Percentiles rank a stretch among this genome's conserved stretches.
phyloP scores from a whole-genome alignment of 768 basidiomycete genomes.

The Leccinum olivaceopallidum region DNA sequence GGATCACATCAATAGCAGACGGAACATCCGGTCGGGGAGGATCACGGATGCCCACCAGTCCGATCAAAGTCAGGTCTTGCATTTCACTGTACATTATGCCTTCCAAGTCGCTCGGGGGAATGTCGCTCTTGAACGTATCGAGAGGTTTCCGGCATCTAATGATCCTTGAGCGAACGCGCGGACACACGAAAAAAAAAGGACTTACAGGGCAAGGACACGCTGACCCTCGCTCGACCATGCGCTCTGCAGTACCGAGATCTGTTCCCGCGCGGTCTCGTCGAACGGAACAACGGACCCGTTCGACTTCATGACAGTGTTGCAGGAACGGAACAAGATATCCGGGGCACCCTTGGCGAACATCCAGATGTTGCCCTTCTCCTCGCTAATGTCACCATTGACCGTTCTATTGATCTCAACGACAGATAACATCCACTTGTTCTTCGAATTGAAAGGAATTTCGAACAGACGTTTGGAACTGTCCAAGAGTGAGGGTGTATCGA shows the following conservation, averaged over 20 bases:
- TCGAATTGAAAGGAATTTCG: conserved; percentile 48
- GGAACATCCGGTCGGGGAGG: conserved; percentile 54
- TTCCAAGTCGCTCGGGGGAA: conserved; percentile 31
- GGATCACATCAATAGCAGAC: conserved; percentile 45
- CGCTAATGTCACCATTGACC: conserved; percentile 8
- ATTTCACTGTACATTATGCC: conserved; percentile 42
- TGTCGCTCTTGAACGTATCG: conserved; percentile 25
- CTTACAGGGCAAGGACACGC: conserved; percentile 50
- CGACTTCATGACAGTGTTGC: conserved; percentile 34
- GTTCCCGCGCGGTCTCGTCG: conserved; percentile 19
- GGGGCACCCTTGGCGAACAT: conserved; percentile 62
- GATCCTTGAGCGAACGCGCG: background rate
- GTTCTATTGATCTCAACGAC: conserved; percentile 31
- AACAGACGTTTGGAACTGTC: conserved; percentile 29
- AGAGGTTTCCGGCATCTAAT: conserved; percentile 34
- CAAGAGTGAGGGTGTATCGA: conserved; percentile 26
- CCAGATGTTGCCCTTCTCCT: conserved; percentile 22
- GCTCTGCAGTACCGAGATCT: conserved; percentile 34
- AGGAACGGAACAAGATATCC: conserved; percentile 48
- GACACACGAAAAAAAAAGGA: background rate
- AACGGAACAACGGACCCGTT: conserved; percentile 38
- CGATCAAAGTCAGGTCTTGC: conserved; percentile 45
- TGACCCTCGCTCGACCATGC: conserved; percentile 50
- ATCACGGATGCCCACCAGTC: conserved; percentile 55
- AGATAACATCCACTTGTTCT: conserved; percentile 61